Conservation (phyloP, 108 stramenopile genomes). For the Nitzschia sp. region DNA sequence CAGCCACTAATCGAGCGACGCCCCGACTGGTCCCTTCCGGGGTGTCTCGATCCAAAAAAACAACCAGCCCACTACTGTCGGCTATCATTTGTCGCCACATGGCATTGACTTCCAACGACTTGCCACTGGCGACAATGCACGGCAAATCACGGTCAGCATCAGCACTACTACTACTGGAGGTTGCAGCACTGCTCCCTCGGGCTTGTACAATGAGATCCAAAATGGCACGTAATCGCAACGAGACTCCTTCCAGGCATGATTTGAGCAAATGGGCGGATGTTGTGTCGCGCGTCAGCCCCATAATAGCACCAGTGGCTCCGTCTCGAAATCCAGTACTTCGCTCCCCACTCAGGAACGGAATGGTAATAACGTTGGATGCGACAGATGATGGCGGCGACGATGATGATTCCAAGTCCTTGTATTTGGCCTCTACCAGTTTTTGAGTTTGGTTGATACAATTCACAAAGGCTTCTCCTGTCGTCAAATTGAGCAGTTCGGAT, state of each 20-base stretch:
- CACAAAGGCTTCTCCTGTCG: conserved; percentile 40
- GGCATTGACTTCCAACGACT: conserved; percentile 71
- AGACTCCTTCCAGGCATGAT: conserved; percentile 69
- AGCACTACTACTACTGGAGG: neutral
- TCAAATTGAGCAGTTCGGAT: conserved; percentile 54
- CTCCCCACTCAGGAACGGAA: conserved; percentile 82
- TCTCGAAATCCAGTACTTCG: conserved; percentile 77
- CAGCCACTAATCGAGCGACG: conserved; percentile 57
- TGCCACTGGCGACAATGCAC: conserved; percentile 69
- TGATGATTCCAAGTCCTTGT: neutral
- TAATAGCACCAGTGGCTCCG: conserved; percentile 65
- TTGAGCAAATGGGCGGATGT: conserved; percentile 60
- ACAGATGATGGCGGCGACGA: neutral
- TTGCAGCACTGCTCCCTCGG: neutral
- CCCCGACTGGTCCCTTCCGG: conserved; percentile 77
- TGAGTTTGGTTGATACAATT: conserved; percentile 47
- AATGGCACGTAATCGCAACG: conserved; percentile 59
- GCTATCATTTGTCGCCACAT: conserved; percentile 82
- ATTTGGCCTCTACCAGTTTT: conserved; percentile 12
- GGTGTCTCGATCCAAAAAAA: conserved; percentile 64
- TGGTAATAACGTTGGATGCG: conserved; percentile 19
- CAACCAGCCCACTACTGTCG: conserved; percentile 55
- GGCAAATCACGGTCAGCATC: neutral
- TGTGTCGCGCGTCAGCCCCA: conserved; percentile 72
- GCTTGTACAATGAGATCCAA: conserved; percentile 39